phyloP scores from a whole-genome alignment of 176 grass and related monocot species.

The Puya raimondii region DNA sequence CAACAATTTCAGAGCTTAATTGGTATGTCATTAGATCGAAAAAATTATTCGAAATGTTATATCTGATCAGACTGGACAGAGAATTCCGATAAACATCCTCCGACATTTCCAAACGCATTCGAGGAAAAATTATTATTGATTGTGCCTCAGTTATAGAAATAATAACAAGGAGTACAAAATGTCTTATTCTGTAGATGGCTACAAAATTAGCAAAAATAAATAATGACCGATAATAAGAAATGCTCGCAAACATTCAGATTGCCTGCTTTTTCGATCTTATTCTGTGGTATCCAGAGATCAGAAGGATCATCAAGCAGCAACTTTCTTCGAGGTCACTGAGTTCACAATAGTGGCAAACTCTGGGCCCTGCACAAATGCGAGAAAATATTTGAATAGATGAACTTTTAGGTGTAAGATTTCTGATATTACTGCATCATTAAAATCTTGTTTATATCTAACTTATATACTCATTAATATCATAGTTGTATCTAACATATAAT shows the following conservation, averaged over 20 bases:
- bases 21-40: too few species aligned
- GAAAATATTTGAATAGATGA: background rate
- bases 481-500: too few species aligned
- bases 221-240: background rate
- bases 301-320: constrained; percentile 45
- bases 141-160: too few species aligned
- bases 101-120: too few species aligned
- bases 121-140: too few species aligned
- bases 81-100: too few species aligned
- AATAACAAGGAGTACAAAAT: background rate
- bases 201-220: background rate
- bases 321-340: constrained; percentile 91
- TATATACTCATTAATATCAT: too few species aligned
- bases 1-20: too few species aligned
- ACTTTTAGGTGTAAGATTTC: background rate
- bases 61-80: too few species aligned
- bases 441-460: too few species aligned
- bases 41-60: too few species aligned
- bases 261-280: constrained; percentile 14
- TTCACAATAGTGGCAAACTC: constrained; percentile 90
- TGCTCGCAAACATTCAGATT: background rate
- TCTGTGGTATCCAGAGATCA: constrained; percentile 1
- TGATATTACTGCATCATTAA: too few species aligned
- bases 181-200: background rate
- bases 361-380: constrained; percentile 30